A percentile compares a stretch with the other conserved stretches of the same genome.
Conservation (phyloP, 768 basidiomycete species). For the Podaxis carcinomalis region DNA sequence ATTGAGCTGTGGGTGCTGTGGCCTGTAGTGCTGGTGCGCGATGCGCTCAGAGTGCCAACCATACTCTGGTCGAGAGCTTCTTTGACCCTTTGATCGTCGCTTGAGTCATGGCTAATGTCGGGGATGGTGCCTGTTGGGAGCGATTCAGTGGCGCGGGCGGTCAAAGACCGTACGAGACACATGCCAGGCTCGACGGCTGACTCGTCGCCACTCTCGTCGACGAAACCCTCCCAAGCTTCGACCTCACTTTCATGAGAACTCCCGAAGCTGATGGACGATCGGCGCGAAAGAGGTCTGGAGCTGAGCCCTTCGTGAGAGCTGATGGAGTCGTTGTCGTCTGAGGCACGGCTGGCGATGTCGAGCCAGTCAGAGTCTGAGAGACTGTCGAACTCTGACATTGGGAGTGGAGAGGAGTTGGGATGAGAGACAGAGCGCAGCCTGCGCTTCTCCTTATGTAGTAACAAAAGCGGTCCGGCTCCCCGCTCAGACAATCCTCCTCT, state of each 20-base stretch:
- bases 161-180: constrained; percentile 27
- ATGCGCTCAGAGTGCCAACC: constrained; percentile 72
- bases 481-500: neutral
- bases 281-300: constrained; percentile 56
- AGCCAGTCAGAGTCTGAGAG: constrained; percentile 84
- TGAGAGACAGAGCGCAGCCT: neutral
- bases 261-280: constrained; percentile 64
- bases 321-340: constrained; percentile 69
- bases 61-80: constrained; percentile 81
- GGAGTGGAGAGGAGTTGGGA: neutral
- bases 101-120: constrained; percentile 31
- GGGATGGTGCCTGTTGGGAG: constrained; percentile 24
- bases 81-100: constrained; percentile 66
- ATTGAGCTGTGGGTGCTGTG: constrained; percentile 55
- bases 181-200: constrained; percentile 25
- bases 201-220: constrained; percentile 59
- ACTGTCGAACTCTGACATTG: constrained; percentile 58
- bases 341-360: constrained; percentile 67
- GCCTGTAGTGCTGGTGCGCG: constrained; percentile 60
- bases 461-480: neutral
- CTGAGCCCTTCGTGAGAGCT: constrained; percentile 53
- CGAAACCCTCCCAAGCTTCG: constrained; percentile 76
- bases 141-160: constrained; percentile 24
- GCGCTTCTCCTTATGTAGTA: constrained; percentile 8
- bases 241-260: constrained; percentile 69